Evolutionary conservation across 805 yeast genomes (phyloP), one percentile per base, ranked within the genome.

Genomic region (Cyberlindnera petersonii): DNA sequence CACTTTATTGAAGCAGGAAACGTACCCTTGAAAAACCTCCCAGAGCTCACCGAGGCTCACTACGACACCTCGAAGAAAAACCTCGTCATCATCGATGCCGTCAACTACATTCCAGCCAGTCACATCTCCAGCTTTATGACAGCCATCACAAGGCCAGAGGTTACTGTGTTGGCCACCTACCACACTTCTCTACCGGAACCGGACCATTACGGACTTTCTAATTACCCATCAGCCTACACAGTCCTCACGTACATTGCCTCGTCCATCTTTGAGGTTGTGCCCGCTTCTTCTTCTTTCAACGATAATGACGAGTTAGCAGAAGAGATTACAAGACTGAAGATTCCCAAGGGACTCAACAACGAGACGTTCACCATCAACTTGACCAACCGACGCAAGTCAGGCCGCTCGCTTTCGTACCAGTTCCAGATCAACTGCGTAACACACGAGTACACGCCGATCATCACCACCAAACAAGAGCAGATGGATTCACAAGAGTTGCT

Each of bases 311-410:
- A 73, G 24, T 82, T 77, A 36, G 69, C 68, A 9, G 55, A 55
- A 6, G 53, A 61, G 9, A 35, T 75, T 1, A 48, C 60, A 3
- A 56, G 53, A 13, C 60, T 80, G 31, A 61, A 66, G 30, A 53
- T 82, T 14, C 83, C 85, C 4, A 61, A 68, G 6, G 72, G 72
- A 2, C 55, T 72, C 35, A 84, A 87, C 53, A 60, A 64, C 24
- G 44, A 60, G 2, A 46, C 21, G 1, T 82, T 77, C 59, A 61
- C 62, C 26, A 55, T 81, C 4, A 65, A 64, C 4, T 57, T 93
- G 39, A 77, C 73, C 6, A 84, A 81, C 50, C 72, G 93, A 42
- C 72, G 97, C 39, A 85, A 85, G 54, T 84, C 95, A 0, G 98
- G 98, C 0, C 71, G 96, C 36, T 75, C 94, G 0, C 54, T 82